Conservation (phyloP, 2,329 filamentous ascomycete genomes). For the Aureobasidium lini region DNA sequence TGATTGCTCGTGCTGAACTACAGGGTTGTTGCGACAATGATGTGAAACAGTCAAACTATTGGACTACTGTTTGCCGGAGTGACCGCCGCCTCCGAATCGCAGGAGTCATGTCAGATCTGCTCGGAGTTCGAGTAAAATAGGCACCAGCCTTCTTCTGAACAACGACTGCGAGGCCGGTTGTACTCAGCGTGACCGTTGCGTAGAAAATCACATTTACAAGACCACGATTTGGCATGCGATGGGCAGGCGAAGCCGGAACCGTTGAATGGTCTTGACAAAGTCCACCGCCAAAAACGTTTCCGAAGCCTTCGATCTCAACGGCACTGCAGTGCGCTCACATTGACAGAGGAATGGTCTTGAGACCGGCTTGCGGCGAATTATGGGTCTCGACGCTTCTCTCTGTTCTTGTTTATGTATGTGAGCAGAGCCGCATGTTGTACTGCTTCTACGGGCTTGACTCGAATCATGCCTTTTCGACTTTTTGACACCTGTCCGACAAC, state of each 20-base stretch:
- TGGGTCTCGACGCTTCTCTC: neutral
- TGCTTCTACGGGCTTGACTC: neutral
- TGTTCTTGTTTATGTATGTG: neutral
- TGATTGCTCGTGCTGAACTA: neutral
- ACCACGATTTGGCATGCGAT: neutral
- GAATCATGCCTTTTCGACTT: neutral
- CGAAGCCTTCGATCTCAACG: neutral
- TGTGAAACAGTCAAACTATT: neutral
- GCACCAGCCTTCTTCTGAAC: neutral
- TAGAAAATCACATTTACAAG: neutral
- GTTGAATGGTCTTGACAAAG: neutral
- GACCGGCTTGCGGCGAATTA: neutral
- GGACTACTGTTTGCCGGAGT: neutral
- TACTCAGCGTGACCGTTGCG: neutral
- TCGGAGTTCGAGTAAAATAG: neutral
- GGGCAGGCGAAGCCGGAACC: slow-evolving; percentile 3
- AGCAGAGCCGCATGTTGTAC: neutral
- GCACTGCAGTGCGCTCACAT: neutral
- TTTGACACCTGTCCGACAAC: neutral
- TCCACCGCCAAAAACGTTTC: neutral
- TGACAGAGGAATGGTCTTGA: neutral
- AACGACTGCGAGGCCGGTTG: neutral
- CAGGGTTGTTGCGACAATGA: neutral
- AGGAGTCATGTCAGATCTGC: neutral
- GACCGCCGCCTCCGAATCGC: neutral